phyloP scores from a whole-genome alignment of 345 rosid species.

The Moricandia arvensis region DNA sequence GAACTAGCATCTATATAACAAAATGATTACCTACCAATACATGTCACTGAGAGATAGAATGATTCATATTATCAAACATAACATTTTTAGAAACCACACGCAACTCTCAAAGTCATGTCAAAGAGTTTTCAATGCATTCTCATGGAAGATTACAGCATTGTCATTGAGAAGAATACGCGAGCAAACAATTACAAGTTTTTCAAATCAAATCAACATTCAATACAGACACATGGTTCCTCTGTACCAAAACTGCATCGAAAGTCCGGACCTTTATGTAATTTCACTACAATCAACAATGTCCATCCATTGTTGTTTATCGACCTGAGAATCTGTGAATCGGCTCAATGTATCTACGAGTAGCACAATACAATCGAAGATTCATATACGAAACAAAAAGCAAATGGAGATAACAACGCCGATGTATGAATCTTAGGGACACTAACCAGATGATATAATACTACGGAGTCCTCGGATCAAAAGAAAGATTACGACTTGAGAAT shows the following conservation, averaged over 20 bases:
- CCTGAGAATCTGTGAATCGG: not conserved
- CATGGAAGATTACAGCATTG: too few relatives aligned
- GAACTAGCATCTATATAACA: not conserved
- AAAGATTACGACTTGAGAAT: not conserved
- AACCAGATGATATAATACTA: not conserved
- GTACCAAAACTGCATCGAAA: not conserved
- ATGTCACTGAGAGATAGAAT: not conserved
- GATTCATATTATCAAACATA: not conserved
- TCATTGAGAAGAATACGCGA: too few relatives aligned
- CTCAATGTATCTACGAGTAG: not conserved
- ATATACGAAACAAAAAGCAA: constrained; percentile 7
- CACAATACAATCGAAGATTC: constrained; percentile 12
- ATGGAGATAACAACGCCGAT: not conserved
- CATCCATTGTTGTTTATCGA: not conserved
- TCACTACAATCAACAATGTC: not conserved
- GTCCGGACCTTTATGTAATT: not conserved
- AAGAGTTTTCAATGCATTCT: constrained; percentile 8
- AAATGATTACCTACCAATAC: not conserved
- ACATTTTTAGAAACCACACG: not conserved
- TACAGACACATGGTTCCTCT: not conserved
- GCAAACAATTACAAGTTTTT: not conserved
- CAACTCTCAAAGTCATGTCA: not conserved
- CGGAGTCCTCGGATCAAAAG: not conserved
- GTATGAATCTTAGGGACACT: not conserved
- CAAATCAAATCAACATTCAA: not conserved